Evolutionary conservation across 202 grass and related monocot species (phyloP).

Genomic region (Miscanthus sacchariflorus): DNA sequence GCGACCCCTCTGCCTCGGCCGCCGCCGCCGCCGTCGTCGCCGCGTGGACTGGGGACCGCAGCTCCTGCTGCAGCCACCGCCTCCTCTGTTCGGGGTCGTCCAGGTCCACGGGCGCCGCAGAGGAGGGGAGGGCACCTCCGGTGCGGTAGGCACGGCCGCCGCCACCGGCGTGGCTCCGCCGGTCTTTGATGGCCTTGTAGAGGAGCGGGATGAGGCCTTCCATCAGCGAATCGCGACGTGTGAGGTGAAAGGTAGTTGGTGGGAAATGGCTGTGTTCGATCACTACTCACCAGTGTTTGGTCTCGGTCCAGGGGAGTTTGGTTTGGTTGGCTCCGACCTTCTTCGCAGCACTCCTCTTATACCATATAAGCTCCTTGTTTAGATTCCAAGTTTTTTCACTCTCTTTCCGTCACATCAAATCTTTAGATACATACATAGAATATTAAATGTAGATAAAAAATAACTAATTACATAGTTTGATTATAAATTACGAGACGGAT

Average conservation of each 20-base stretch:
- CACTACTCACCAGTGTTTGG: neutral
- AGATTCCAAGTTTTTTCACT: no score
- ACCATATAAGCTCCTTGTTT: no score
- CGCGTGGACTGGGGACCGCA: conserved; percentile 48
- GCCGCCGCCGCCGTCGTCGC: neutral
- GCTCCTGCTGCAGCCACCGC: conserved; percentile 54
- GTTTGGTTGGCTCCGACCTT: conserved; percentile 18
- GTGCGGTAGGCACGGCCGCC: neutral
- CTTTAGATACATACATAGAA: no score
- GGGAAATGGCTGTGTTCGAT: conserved; percentile 35
- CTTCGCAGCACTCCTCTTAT: neutral
- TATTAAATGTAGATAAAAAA: no score
- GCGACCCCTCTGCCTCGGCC: neutral
- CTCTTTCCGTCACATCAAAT: no score
- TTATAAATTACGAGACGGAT: no score
- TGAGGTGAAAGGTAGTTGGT: neutral
- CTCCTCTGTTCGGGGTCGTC: conserved; percentile 45
- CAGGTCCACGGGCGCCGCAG: conserved; percentile 45
- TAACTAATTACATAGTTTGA: no score
- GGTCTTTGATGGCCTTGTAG: conserved; percentile 70
- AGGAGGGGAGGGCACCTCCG: neutral
- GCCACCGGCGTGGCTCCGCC: neutral
- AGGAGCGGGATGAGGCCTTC: conserved; percentile 69
- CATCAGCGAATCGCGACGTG: conserved; percentile 29
- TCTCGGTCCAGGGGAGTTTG: neutral